phyloP scores from a whole-genome alignment of 1,284 basidiomycete genomes.

The Cryptococcus jaspeensis region DNA sequence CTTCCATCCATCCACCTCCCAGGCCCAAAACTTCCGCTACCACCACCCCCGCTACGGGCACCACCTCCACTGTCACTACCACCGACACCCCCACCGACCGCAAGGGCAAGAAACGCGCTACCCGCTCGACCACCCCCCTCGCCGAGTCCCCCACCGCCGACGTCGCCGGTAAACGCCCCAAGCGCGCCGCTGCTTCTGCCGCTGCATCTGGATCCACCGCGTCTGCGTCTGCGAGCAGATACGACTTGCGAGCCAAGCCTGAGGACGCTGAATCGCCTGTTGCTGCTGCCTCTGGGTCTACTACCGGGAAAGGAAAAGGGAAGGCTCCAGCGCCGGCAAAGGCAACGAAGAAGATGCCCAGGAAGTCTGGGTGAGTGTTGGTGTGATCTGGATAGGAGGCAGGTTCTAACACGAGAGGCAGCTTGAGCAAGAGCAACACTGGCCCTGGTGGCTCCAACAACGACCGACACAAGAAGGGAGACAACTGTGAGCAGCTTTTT shows the following conservation, averaged over 20 bases:
- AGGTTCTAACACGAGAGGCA: no score
- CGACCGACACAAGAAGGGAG: constrained; percentile 43
- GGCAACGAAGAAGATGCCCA: constrained; percentile 41
- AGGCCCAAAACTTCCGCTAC: constrained; percentile 2
- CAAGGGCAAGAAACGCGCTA: constrained; percentile 46
- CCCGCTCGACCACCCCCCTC: constrained; percentile 21
- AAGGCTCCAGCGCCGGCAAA: constrained; percentile 23
- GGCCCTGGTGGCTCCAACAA: constrained; percentile 12
- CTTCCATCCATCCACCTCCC: background rate
- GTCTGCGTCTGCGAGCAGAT: constrained; percentile 5
- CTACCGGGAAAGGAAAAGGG: constrained; percentile 34
- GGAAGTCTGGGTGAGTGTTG: background rate
- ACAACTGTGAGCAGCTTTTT: constrained; percentile 21
- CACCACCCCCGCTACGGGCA: constrained; percentile 2
- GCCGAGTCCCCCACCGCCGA: background rate
- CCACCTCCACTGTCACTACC: constrained; percentile 6
- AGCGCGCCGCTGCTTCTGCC: constrained; percentile 13
- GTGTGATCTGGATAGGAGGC: no score
- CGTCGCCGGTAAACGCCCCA: constrained; percentile 10
- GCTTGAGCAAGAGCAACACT: constrained; percentile 17
- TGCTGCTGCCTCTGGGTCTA: constrained; percentile 2
- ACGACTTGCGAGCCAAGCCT: constrained; percentile 22
- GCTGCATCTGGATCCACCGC: constrained; percentile 2
- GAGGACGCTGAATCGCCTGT: constrained; percentile 14
- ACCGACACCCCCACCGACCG: constrained; percentile 22